Evolutionary conservation across 768 basidiomycete genomes (phyloP).

Genomic region (Lactarius quietus): DNA sequence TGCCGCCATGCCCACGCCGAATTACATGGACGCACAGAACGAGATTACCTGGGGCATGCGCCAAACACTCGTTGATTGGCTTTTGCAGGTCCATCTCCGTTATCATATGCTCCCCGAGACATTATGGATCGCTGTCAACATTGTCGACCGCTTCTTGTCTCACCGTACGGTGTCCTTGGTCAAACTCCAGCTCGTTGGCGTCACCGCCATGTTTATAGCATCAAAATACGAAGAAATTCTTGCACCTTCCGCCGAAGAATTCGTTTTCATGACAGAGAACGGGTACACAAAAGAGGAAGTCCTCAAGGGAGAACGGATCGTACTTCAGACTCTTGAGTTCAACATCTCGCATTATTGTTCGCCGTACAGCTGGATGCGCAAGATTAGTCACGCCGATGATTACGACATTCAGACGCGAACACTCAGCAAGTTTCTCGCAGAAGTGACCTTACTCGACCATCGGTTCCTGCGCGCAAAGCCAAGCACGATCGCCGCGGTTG

Average conservation of each 20-base stretch:
- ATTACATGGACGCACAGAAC: constrained; percentile 91
- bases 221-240: constrained; percentile 99
- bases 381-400: constrained; percentile 97
- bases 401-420: constrained; percentile 98
- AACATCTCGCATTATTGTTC: constrained; percentile 96
- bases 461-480: constrained; percentile 93
- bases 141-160: constrained; percentile 74
- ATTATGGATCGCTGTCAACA: constrained; percentile 98
- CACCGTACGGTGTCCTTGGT: constrained; percentile 70
- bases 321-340: constrained; percentile 93
- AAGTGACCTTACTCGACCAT: constrained; percentile 90
- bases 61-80: constrained; percentile 96
- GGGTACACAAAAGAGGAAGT: constrained; percentile 95
- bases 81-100: constrained; percentile 93
- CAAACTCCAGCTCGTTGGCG: constrained; percentile 93
- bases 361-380: constrained; percentile 98
- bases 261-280: constrained; percentile 96
- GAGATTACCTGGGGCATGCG: constrained; percentile 96
- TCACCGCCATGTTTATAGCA: constrained; percentile 98
- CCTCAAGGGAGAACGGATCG: constrained; percentile 95
- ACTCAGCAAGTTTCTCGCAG: constrained; percentile 94
- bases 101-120: constrained; percentile 99
- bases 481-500: constrained; percentile 88
- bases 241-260: constrained; percentile 96
- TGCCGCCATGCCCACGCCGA: constrained; percentile 82